Conservation (phyloP, 495 filamentous ascomycete species). For the Aspergillus hancockii region DNA sequence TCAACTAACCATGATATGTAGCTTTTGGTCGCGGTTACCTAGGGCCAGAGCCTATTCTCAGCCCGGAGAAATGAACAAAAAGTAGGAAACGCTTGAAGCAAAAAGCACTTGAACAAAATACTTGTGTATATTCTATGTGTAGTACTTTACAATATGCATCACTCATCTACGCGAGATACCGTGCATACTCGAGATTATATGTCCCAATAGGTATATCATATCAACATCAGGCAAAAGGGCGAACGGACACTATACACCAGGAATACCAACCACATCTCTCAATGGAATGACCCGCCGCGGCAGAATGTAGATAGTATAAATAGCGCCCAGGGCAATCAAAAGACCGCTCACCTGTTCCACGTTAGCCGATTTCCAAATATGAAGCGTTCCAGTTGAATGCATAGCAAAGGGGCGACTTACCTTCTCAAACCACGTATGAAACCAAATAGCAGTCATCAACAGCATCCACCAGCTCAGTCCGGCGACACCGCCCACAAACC, state of each 20-base stretch:
- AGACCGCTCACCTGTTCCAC: constrained; percentile 23
- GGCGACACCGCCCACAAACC: constrained; percentile 44
- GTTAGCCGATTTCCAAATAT: background rate
- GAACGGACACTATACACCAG: constrained; percentile 57
- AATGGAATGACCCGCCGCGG: constrained; percentile 65
- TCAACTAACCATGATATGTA: constrained; percentile 8
- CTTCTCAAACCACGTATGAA: constrained; percentile 99
- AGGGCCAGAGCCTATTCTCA: constrained; percentile 32
- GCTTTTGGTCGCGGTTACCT: constrained; percentile 41
- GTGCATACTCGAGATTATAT: background rate
- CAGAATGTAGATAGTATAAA: constrained; percentile 76
- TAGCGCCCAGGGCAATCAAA: constrained; percentile 58
- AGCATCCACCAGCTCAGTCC: constrained; percentile 88
- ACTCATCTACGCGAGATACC: background rate
- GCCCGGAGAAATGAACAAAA: constrained; percentile 2
- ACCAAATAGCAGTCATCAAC: constrained; percentile 96
- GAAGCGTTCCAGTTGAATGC: background rate
- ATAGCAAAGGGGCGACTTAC: constrained; percentile 43
- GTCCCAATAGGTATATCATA: constrained; percentile 9
- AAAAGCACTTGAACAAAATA: background rate
- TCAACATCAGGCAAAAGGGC: constrained; percentile 9
- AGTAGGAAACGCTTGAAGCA: background rate
- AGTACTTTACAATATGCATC: constrained; percentile 3
- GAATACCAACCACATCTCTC: constrained; percentile 70
- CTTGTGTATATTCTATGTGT: background rate